Conservation (phyloP, 73 alveolate genomes). For the Uronychia setigera region DNA sequence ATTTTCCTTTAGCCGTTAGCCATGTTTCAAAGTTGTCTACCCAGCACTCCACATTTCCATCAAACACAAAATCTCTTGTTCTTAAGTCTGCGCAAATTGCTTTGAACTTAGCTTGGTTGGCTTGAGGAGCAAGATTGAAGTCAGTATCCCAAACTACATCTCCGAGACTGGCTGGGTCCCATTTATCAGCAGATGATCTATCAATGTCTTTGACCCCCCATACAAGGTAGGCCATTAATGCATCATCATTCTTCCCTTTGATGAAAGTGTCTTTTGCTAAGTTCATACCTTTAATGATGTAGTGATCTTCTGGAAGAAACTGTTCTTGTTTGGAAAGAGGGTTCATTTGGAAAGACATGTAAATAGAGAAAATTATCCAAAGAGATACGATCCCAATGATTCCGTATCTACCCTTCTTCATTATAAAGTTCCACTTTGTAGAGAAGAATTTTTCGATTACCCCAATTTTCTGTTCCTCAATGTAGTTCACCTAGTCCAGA, state of each 20-base stretch:
- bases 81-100: background rate
- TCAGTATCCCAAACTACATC: background rate
- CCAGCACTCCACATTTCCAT: conserved; percentile 12
- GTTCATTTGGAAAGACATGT: too few relatives aligned
- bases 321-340: too few relatives aligned
- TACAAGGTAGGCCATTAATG: too few relatives aligned
- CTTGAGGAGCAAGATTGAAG: conserved; percentile 4
- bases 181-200: background rate
- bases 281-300: too few relatives aligned
- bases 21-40: background rate
- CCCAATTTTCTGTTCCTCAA: background rate
- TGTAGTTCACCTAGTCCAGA: background rate
- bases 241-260: too few relatives aligned
- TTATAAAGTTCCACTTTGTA: background rate
- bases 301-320: too few relatives aligned
- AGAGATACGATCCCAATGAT: background rate
- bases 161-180: conserved; percentile 16
- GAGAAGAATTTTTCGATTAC: background rate
- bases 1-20: background rate
- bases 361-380: background rate
- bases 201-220: conserved; percentile 22
- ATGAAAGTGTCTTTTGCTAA: too few relatives aligned
- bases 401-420: background rate
- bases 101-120: conserved; percentile 4
- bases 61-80: background rate